A percentile compares a stretch with the other conserved stretches of the same genome.
phyloP scores from a whole-genome alignment of 2,329 filamentous ascomycete species.

The Anthostomella pinea region DNA sequence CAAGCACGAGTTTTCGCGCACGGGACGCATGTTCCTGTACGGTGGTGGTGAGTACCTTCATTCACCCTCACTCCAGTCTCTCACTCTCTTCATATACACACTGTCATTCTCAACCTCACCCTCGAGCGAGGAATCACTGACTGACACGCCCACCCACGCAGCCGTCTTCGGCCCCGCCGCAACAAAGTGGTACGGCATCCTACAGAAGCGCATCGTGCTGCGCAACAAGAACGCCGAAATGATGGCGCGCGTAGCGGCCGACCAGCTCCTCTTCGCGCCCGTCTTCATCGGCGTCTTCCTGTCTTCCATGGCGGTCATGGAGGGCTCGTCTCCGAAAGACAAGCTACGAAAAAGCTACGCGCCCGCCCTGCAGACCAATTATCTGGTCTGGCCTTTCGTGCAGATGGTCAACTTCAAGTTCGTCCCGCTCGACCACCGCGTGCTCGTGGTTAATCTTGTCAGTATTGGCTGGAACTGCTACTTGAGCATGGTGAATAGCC shows the following conservation, averaged over 20 bases:
- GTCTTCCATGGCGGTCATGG: slow-evolving; percentile 77
- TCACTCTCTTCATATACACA: no score
- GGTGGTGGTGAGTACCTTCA: slow-evolving; percentile 62
- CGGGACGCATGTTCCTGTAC: slow-evolving; percentile 76
- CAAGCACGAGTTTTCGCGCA: slow-evolving; percentile 72
- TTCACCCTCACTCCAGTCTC: no score
- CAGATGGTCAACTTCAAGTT: slow-evolving; percentile 87
- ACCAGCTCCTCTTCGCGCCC: slow-evolving; percentile 84
- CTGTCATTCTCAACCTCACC: slow-evolving; percentile 2
- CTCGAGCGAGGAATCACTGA: background rate
- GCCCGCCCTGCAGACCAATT: slow-evolving; percentile 75
- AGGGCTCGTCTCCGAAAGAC: slow-evolving; percentile 59
- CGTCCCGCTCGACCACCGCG: slow-evolving; percentile 76
- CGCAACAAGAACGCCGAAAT: slow-evolving; percentile 67
- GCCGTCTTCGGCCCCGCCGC: slow-evolving; percentile 84
- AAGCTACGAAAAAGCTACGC: slow-evolving; percentile 71
- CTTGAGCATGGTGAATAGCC: slow-evolving; percentile 58
- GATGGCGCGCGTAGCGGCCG: slow-evolving; percentile 71
- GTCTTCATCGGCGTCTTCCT: slow-evolving; percentile 79
- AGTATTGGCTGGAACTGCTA: slow-evolving; percentile 66
- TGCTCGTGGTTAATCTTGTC: slow-evolving; percentile 83
- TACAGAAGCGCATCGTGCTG: slow-evolving; percentile 67
- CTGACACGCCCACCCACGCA: slow-evolving; percentile 29
- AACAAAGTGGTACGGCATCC: slow-evolving; percentile 80
- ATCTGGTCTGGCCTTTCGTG: slow-evolving; percentile 82